phyloP scores from a whole-genome alignment of 2,329 filamentous ascomycete species.

The Talaromyces sp. region DNA sequence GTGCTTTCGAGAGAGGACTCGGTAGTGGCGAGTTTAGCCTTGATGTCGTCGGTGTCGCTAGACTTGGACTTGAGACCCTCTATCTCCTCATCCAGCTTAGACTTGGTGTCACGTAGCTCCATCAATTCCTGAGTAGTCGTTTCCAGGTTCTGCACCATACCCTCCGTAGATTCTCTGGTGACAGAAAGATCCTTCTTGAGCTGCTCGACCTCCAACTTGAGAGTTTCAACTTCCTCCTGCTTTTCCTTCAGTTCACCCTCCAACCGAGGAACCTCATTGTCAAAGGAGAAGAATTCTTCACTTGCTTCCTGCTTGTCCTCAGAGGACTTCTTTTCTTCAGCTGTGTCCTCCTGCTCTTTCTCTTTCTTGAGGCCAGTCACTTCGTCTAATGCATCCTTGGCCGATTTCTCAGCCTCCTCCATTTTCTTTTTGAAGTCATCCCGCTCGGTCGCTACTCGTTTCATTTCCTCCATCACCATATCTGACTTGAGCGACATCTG shows the following conservation, averaged over 20 bases:
- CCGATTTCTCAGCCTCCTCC: constrained; percentile 67
- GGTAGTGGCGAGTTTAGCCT: constrained; percentile 35
- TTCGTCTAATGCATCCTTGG: constrained; percentile 66
- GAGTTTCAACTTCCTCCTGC: constrained; percentile 68
- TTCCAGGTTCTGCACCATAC: constrained; percentile 68
- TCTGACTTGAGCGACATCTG: constrained; percentile 83
- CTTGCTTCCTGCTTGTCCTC: constrained; percentile 36
- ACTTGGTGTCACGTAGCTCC: constrained; percentile 55
- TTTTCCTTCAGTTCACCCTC: constrained; percentile 73
- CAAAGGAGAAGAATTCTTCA: constrained; percentile 90
- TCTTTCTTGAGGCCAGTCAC: constrained; percentile 55
- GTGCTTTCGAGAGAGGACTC: constrained; percentile 36
- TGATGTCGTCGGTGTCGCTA: constrained; percentile 47
- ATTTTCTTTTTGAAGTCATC: constrained; percentile 77
- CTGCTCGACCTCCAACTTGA: constrained; percentile 69
- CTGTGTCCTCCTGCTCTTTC: constrained; percentile 25
- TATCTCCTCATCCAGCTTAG: constrained; percentile 53
- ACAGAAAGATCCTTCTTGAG: constrained; percentile 72
- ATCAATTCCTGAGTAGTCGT: constrained; percentile 67
- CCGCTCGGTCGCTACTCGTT: constrained; percentile 79
- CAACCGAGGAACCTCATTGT: constrained; percentile 81
- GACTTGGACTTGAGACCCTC: constrained; percentile 46
- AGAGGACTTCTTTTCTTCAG: constrained; percentile 14
- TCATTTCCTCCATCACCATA: constrained; percentile 93
- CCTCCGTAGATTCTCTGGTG: constrained; percentile 69